Base-by-base conservation (phyloP, 1,139 yeast species). In the Pichiaceae sp. region DNA sequence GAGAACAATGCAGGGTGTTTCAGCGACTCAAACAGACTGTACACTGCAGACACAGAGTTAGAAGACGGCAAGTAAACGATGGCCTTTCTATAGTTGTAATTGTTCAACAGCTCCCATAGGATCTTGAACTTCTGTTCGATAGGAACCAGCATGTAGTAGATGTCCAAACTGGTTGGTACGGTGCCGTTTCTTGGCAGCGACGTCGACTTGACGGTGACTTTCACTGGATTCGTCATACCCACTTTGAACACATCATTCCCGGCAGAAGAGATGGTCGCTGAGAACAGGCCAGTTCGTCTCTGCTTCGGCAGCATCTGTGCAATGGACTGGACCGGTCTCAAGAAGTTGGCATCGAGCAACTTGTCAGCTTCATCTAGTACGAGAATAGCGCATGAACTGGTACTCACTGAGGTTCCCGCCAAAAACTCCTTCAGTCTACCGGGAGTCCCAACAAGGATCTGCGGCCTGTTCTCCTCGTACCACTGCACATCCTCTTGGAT, bases 51-150 rank as follows among this genome's bases (percentile, higher is more conserved):
- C 31, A 89, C 96, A 1, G 84, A 70, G 2, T 72, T 70, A 58
- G 96, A 86, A 1, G 96, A 86, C n/a, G 96, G 94, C 52, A 87
- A 78, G 55, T 87, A 89, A 1, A 86, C 94, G 32, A 89, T 86
- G 27, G 83, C 74, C 57, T 85, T 87, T 45, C 75, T 78, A 63
- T 68, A 85, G 36, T 70, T 68, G 42, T 70, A 70, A 17, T 69
- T 67, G 20, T 66, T 56, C 9, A 86, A 52, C 17, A 85, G 52
- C 29, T 74, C 64, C 8, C 86, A 48, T 33, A 87, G 57, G 1
- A 70, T 59, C 7, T 81, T 68, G 25, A 86, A 53, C 53, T 87
- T 87, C 17, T 62, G 49, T 20, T 69, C 71, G 0, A 95, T 80
- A 6, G 73, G 61, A 1, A 81, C 68, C 30, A 75, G 60, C 57